These are phyloP conservation scores for Colletotrichum simmondsii DNA, from an alignment of 2,329 filamentous ascomycete species.

Conservation along the genomic window DNA sequence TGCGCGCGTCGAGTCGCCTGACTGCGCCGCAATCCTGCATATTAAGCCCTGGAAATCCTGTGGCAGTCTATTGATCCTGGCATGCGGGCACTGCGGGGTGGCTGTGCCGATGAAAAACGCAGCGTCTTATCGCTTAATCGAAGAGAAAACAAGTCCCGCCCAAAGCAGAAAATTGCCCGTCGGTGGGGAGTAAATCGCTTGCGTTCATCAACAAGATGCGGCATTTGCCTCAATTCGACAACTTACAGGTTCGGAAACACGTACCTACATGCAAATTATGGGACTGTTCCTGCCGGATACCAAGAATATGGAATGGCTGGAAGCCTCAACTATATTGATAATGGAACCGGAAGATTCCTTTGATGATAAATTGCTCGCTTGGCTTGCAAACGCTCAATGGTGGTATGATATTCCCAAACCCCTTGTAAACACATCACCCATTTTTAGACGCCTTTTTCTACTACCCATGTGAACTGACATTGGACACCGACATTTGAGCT, in stretches of 20 bases:
- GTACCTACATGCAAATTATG: neutral
- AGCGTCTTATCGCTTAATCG: neutral
- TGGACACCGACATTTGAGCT: conserved; percentile 21
- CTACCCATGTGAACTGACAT: conserved; percentile 9
- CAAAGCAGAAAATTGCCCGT: neutral
- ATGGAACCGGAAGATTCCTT: neutral
- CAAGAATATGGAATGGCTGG: neutral
- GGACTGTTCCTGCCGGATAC: neutral
- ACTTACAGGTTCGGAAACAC: neutral
- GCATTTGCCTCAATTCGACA: neutral
- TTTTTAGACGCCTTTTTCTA: neutral
- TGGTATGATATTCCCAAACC: conserved; percentile 8
- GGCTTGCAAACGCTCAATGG: neutral
- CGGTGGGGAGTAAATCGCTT: neutral
- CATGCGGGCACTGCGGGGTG: neutral
- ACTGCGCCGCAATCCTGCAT: neutral
- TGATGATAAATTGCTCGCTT: neutral
- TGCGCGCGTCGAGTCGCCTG: neutral
- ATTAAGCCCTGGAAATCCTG: neutral
- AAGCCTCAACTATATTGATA: too few species aligned
- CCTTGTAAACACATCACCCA: neutral
- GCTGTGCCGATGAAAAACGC: neutral
- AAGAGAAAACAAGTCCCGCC: neutral
- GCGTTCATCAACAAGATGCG: neutral
- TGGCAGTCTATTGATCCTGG: neutral